phyloP scores from a whole-genome alignment of 2,329 filamentous ascomycete genomes.

The Xylaria sp. region DNA sequence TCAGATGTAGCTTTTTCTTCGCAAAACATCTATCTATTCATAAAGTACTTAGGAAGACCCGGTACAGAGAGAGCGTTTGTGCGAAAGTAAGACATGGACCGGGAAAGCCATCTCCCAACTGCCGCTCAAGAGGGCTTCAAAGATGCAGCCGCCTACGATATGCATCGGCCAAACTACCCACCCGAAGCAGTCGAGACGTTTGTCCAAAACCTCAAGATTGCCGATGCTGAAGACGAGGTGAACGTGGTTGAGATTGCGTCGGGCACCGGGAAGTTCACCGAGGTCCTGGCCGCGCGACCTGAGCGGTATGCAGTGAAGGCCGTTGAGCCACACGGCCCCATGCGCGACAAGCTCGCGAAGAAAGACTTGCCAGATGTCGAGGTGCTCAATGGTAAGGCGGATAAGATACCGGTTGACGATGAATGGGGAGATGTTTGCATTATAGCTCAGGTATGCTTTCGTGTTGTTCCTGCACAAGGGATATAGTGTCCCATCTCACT shows the following conservation, averaged over 20 bases:
- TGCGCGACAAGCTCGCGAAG: constrained; percentile 69
- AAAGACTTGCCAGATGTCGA: constrained; percentile 68
- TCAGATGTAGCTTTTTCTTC: background rate
- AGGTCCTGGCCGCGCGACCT: constrained; percentile 66
- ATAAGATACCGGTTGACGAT: constrained; percentile 64
- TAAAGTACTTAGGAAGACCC: background rate
- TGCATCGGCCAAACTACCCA: constrained; percentile 75
- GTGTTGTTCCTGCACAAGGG: background rate
- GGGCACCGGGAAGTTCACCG: constrained; percentile 78
- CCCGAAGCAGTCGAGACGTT: constrained; percentile 67
- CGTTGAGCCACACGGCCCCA: constrained; percentile 73
- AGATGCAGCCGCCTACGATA: constrained; percentile 73
- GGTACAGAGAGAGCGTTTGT: background rate
- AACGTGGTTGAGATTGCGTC: constrained; percentile 73
- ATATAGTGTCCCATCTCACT: background rate
- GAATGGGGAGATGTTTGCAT: constrained; percentile 73
- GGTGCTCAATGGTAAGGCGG: constrained; percentile 68
- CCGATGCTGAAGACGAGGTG: constrained; percentile 57
- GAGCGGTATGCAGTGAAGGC: constrained; percentile 71
- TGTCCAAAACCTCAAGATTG: constrained; percentile 65
- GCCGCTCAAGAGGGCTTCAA: constrained; percentile 71
- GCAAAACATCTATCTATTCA: background rate
- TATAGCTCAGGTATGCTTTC: constrained; percentile 69
- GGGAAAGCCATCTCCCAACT: constrained; percentile 40
- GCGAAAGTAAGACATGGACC: constrained; percentile 37